Evolutionary conservation across 352 stramenopile species (phyloP).

Genomic region (Aphanomyces cochlioides): DNA sequence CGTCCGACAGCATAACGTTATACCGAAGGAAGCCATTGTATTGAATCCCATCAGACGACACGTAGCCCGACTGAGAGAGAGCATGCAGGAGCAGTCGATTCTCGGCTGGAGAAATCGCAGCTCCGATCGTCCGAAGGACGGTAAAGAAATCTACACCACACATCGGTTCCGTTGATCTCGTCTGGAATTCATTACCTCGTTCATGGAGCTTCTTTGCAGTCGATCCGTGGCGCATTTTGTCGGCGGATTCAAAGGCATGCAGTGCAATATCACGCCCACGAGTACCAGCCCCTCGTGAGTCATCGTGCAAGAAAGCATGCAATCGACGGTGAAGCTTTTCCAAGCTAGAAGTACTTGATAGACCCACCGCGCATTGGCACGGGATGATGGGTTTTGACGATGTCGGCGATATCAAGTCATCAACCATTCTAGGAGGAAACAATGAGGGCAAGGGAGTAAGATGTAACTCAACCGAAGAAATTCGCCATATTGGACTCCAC

Average conservation of each 20-base stretch:
- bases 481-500: slow-evolving; percentile 3
- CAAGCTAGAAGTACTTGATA: background rate
- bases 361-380: slow-evolving; percentile 8
- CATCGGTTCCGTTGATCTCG: background rate
- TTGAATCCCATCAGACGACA: slow-evolving; percentile 3
- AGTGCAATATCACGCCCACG: slow-evolving; percentile 20
- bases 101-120: slow-evolving; percentile 10
- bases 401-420: background rate
- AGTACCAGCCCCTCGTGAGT: background rate
- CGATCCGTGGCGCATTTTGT: slow-evolving; percentile 1
- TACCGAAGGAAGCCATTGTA: slow-evolving; percentile 15
- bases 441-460: too few species aligned
- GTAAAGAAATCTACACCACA: slow-evolving; percentile 27
- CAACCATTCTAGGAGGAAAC: background rate
- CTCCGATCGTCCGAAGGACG: slow-evolving; percentile 17
- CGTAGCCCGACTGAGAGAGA: background rate
- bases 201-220: background rate
- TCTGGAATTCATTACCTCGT: background rate
- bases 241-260: slow-evolving; percentile 26
- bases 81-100: slow-evolving; percentile 1
- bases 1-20: background rate
- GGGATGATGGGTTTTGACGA: background rate
- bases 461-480: slow-evolving; percentile 10
- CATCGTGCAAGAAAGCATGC: slow-evolving; percentile 8
- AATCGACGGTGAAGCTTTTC: slow-evolving; percentile 4